A percentile compares a stretch with the other conserved stretches of the same genome.
Conservation (phyloP, 2,329 filamentous ascomycete genomes). For the Fusarium albosuccineum region DNA sequence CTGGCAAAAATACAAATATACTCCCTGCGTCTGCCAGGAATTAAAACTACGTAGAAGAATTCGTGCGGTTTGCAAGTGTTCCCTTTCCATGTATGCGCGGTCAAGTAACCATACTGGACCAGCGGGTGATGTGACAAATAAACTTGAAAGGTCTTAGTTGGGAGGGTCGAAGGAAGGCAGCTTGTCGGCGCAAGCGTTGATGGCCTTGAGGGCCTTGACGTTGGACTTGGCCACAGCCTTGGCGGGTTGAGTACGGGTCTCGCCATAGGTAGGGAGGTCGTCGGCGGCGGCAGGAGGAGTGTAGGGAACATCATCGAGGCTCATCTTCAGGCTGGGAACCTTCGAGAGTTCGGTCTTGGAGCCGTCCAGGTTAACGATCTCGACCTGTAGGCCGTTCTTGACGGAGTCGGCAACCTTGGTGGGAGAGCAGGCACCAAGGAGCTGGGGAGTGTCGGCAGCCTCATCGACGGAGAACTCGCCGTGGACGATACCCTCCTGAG, state of each 20-base stretch:
- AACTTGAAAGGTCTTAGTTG: conserved; percentile 24
- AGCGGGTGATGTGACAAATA: conserved; percentile 15
- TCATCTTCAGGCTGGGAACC: conserved; percentile 53
- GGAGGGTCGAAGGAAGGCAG: conserved; percentile 38
- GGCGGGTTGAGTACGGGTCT: conserved; percentile 32
- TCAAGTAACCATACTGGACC: conserved; percentile 6
- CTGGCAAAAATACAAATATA: conserved; percentile 39
- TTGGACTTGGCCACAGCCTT: conserved; percentile 36
- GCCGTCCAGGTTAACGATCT: conserved; percentile 53
- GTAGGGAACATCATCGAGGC: conserved; percentile 46
- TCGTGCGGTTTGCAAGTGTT: conserved; percentile 41
- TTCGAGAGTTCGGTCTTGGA: conserved; percentile 52
- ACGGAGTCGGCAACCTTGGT: conserved; percentile 45
- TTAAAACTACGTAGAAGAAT: conserved; percentile 44
- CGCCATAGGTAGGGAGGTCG: conserved; percentile 48
- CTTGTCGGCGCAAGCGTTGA: conserved; percentile 35
- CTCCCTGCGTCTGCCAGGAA: conserved; percentile 39
- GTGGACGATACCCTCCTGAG: conserved; percentile 48
- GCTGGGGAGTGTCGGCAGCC: conserved; percentile 72
- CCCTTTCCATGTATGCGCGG: conserved; percentile 24
- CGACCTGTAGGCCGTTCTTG: conserved; percentile 47
- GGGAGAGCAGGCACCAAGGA: conserved; percentile 53
- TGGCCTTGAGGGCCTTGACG: conserved; percentile 34
- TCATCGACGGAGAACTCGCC: conserved; percentile 61
- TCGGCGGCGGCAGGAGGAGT: conserved; percentile 42